Percentiles rank a stretch among this genome's conserved stretches.
These are phyloP conservation scores for Pyrrhoderma noxium DNA, from an alignment of 1,284 basidiomycete species.

Conservation along the genomic window DNA sequence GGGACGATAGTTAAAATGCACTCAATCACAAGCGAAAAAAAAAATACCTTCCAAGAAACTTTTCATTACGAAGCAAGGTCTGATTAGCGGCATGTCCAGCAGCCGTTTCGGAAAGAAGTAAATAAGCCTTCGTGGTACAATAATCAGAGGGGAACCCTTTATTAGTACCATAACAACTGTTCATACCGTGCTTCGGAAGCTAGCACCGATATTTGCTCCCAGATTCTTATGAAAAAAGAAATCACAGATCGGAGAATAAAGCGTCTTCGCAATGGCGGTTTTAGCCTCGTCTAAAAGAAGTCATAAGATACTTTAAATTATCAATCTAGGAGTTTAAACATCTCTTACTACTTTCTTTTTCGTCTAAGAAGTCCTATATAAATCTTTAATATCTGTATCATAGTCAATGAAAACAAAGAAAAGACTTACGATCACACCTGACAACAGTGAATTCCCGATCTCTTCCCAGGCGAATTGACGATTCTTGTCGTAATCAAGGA, in stretches of 20 bases:
- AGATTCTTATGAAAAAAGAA: constrained; percentile 26
- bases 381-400: not conserved
- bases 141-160: constrained; percentile 20
- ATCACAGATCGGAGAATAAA: constrained; percentile 26
- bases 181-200: constrained; percentile 12
- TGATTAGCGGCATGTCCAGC: constrained; percentile 25
- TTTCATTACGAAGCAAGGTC: constrained; percentile 27
- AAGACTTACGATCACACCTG: constrained; percentile 34
- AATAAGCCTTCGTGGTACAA: constrained; percentile 30
- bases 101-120: constrained; percentile 28
- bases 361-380: constrained; percentile 13
- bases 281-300: constrained; percentile 16
- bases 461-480: constrained; percentile 30
- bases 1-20: constrained; percentile 11
- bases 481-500: constrained; percentile 10
- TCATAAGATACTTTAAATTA: not conserved
- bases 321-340: not conserved
- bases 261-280: constrained; percentile 20
- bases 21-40: not conserved
- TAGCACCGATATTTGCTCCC: constrained; percentile 24
- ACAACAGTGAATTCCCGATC: constrained; percentile 32
- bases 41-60: constrained; percentile 32
- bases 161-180: not conserved
- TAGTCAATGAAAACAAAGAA: not conserved
- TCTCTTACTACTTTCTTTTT: not conserved